Conservation (phyloP, 495 filamentous ascomycete species). For the Aspergillus homomorphus region DNA sequence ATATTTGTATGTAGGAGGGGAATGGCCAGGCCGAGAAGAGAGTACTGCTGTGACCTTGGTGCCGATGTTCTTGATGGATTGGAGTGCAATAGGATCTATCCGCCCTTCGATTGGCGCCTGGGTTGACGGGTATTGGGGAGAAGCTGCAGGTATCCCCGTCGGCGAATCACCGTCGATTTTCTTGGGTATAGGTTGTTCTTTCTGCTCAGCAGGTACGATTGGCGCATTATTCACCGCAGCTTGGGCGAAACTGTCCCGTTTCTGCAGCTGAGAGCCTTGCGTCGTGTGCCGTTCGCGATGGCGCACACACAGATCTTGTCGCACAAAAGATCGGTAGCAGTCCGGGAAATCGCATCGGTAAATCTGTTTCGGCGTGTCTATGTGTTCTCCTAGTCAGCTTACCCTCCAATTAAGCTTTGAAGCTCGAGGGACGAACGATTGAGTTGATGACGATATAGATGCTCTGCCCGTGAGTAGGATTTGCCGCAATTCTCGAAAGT, state of each 20-base stretch:
- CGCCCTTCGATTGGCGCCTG: not conserved
- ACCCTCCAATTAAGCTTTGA: constrained; percentile 1
- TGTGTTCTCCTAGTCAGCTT: constrained; percentile 14
- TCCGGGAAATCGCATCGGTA: constrained; percentile 93
- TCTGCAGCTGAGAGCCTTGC: constrained; percentile 87
- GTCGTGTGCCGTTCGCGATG: constrained; percentile 96
- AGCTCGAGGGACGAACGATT: constrained; percentile 66
- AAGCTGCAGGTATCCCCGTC: constrained; percentile 10
- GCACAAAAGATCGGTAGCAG: constrained; percentile 86
- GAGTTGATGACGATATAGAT: constrained; percentile 93
- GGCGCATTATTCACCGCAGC: constrained; percentile 21
- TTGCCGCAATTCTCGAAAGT: constrained; percentile 87
- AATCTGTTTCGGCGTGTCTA: constrained; percentile 86
- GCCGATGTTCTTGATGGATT: not conserved
- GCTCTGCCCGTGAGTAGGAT: constrained; percentile 94
- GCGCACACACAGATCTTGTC: constrained; percentile 89
- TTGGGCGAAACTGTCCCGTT: constrained; percentile 64
- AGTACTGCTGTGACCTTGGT: not conserved
- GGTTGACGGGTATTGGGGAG: constrained; percentile 8
- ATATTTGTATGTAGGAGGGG: constrained; percentile 19
- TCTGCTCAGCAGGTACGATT: constrained; percentile 8
- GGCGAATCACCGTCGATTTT: constrained; percentile 10
- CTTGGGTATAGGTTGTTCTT: not conserved
- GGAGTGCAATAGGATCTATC: not conserved
- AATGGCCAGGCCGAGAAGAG: not conserved